Percentiles rank a stretch among this genome's conserved stretches.
Conservation (phyloP, 1,284 basidiomycete genomes). For the Wolfiporia cocos region DNA sequence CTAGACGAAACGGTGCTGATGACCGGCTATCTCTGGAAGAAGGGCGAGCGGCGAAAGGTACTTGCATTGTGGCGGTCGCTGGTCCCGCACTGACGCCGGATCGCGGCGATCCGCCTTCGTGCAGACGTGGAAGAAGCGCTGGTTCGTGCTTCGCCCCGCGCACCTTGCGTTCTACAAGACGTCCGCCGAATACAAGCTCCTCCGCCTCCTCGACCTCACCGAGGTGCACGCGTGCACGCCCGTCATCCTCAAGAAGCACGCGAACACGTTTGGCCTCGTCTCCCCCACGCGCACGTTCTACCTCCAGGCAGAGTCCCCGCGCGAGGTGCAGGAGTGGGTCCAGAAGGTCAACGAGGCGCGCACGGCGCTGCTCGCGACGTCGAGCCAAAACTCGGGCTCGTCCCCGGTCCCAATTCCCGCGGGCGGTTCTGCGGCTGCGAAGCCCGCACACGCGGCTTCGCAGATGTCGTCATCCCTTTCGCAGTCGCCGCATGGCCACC, state of each 20-base stretch:
- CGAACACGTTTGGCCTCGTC: slow-evolving; percentile 89
- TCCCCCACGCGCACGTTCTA: slow-evolving; percentile 92
- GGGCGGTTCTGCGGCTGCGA: slow-evolving; percentile 9
- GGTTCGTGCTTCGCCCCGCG: slow-evolving; percentile 92
- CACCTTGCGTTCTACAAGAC: slow-evolving; percentile 98
- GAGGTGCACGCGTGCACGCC: slow-evolving; percentile 90
- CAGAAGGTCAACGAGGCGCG: slow-evolving; percentile 75
- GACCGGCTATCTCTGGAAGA: slow-evolving; percentile 91
- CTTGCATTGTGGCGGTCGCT: slow-evolving; percentile 16
- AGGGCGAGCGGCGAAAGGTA: slow-evolving; percentile 92
- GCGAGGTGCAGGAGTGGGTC: slow-evolving; percentile 85
- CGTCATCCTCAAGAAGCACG: slow-evolving; percentile 86
- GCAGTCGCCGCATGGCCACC: slow-evolving; percentile 25
- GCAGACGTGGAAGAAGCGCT: slow-evolving; percentile 97
- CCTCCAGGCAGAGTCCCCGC: slow-evolving; percentile 69
- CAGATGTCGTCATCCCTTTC: slow-evolving; percentile 29
- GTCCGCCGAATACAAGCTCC: slow-evolving; percentile 87
- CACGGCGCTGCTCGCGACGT: slow-evolving; percentile 54
- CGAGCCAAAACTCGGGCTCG: slow-evolving; percentile 48
- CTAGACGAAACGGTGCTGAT: slow-evolving; percentile 78
- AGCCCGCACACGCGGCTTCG: slow-evolving; percentile 9
- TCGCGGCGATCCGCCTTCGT: slow-evolving; percentile 9
- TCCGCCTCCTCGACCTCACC: slow-evolving; percentile 82
- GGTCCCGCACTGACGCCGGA: slow-evolving; percentile 5
- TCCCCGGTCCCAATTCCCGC: slow-evolving; percentile 38